Base-by-base conservation (phyloP, 805 yeast genomes). In the Candida sphagnicola region DNA sequence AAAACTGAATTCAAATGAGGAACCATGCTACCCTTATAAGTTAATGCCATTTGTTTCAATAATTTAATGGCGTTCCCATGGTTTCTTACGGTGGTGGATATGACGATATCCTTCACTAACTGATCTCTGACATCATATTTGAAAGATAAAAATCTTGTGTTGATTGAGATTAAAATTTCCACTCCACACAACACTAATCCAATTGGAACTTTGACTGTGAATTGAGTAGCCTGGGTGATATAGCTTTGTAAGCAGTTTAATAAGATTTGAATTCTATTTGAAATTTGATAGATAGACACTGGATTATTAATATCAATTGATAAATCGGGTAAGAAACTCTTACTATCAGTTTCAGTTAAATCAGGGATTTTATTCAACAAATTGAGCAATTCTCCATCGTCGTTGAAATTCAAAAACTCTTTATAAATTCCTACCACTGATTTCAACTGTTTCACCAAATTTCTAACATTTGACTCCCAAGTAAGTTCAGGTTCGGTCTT, bases 251-350 rank as follows among this genome's bases (percentile, higher is more conserved):
- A 46, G 19, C 65, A 48, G 21, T 65, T 65, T 25, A 70, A 56
- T 26, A 85, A 59, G 4, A 74, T 48, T 8, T 65, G 57, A 8
- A 83, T 44, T 54, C 89, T 67, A 29, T 65, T 59, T 3, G 81
- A 72, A 16, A 84, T 69, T 42, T 69, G 61, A 41, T 73, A 61
- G 3, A 84, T 52, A 4, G 82, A 64, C 16, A 61, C 48, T 12
- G 85, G 77, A 18, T 69, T 67, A 46, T 77, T 75, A 45, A 82
- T 62, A 56, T 85, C 91, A 31, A 85, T 66, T 11, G 65, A 54
- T 47, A 85, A 65, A 21, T 73, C 61, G 0, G 75, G 65, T 49
- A 82, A 75, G 19, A 50, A 29, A 10, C 67, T 54, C 10, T 66
- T 54, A 39, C 25, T 46, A 28, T 40, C 40, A 10, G 34, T 31